Base-by-base conservation (phyloP, 2,329 filamentous ascomycete species). In the Aotearoamyces nothofagi region DNA sequence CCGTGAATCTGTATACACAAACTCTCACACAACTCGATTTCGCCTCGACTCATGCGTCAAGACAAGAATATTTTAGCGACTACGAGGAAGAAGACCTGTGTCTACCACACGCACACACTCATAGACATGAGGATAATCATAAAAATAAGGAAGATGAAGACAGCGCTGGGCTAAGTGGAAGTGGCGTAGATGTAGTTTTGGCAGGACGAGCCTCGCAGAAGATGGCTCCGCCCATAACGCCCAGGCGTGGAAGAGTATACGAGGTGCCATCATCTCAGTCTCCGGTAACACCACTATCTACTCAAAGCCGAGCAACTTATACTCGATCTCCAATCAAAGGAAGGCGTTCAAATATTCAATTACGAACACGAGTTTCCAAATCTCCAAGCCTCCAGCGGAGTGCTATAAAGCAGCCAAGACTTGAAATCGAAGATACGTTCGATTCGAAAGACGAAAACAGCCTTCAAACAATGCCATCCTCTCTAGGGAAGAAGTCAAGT, bases 181-280 rank as follows among this genome's bases (percentile, higher is more conserved):
- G n/a, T n/a, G n/a, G n/a, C n/a, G n/a, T n/a, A n/a, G n/a, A n/a
- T n/a, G n/a, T n/a, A n/a, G n/a, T n/a, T n/a, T n/a, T n/a, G n/a
- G n/a, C n/a, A n/a, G n/a, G n/a, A n/a, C 34, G 17, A 15, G 9
- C 5, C 11, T 22, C 22, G 15, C 22, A 24, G 10, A 24, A 30
- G 8, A 43, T 46, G 40, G 31, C 27, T 10, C 41, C 38, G 13
- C 44, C 43, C 15, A 37, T 36, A 29, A 50, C 47, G 15, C 47
- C 47, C 12, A 35, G 26, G 8, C 29, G 35, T n/a, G 35, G 15
- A 5, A 12, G 36, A 14, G 17, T 31, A 13, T 29, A 25, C 3
- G 47, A 50, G 22, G 46, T 50, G 8, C 47, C 47, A 12, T 48
- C 47, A 5, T 49, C 47, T 14, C 40, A 50, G 32, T 50, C 47